Base-by-base conservation (phyloP, 192 early-diverging fungal species). In the Gonapodya sp. region DNA sequence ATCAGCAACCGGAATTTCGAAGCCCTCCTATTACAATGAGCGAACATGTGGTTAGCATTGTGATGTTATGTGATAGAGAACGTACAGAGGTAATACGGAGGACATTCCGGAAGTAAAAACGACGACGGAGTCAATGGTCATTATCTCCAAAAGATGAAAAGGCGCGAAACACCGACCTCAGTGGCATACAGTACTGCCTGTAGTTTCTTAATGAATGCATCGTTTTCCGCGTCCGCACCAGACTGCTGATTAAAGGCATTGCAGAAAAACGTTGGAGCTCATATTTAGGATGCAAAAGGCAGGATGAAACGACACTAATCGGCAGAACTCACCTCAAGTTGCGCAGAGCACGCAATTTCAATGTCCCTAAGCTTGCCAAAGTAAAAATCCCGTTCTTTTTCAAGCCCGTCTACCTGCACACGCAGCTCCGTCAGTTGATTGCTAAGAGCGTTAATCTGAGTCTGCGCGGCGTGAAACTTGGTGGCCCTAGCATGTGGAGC, bases 371-470 rank as follows among this genome's bases (percentile, higher is more conserved):
- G 87, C 86, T 98, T 99, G 31, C 85, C 83, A 85, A 97, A 99
- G 82, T 99, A 99, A 84, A 99, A 99, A 81, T 99, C 96, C 32
- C 97, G 89, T 84, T 99, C 96, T 87, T 96, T 99, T 85, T 97
- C 96, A 31, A 96, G 90, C 75, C 94, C 95, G 79, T 96, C 95
- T 36, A 98, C 93, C 34, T 93, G 91, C 31, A 92, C 89, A 84
- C 95, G 94, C 78, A 94, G 86, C 83, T 98, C 95, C 36, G 36
- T 80, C 73, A 34, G 85, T 82, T 73, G 18, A 79, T 81, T 86
- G 79, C 81, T 81, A 14, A 82, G 79, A 1, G 83, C 82, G 79
- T 35, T 74, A 74, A 80, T 82, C 46, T 64, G 46, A 24, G 46
- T 64, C 46, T 34, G 72, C 73, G 35, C 81, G n/a, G 64, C 81